These are phyloP conservation scores for Zalaria obscura DNA, from an alignment of 2,329 filamentous ascomycete genomes.

Conservation along the genomic window DNA sequence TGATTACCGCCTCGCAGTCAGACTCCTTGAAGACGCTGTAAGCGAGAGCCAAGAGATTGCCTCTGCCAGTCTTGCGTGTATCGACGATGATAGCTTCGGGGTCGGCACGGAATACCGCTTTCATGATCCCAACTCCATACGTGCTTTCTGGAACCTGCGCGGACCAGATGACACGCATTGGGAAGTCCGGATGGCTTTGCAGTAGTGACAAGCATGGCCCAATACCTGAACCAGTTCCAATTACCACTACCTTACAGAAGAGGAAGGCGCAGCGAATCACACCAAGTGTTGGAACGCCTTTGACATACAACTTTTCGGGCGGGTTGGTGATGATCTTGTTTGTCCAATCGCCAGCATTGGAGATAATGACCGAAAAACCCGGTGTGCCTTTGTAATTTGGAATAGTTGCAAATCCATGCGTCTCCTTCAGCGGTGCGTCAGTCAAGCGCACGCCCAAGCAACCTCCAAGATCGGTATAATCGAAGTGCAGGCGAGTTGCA, in stretches of 20 bases:
- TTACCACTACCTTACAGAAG: slow-evolving; percentile 50
- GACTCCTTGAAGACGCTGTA: slow-evolving; percentile 35
- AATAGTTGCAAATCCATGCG: slow-evolving; percentile 65
- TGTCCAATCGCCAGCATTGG: slow-evolving; percentile 66
- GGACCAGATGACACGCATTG: slow-evolving; percentile 54
- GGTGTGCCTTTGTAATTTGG: slow-evolving; percentile 36
- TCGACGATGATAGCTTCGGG: slow-evolving; percentile 53
- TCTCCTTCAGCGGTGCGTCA: slow-evolving; percentile 50
- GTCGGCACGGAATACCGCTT: slow-evolving; percentile 43
- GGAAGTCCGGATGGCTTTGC: slow-evolving; percentile 29
- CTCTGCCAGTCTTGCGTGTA: slow-evolving; percentile 43
- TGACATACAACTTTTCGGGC: slow-evolving; percentile 50
- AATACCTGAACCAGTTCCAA: slow-evolving; percentile 61
- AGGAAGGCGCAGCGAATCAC: slow-evolving; percentile 54
- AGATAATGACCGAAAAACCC: slow-evolving; percentile 56
- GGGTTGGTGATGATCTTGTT: slow-evolving; percentile 45
- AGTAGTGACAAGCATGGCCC: slow-evolving; percentile 53
- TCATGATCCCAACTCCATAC: slow-evolving; percentile 44
- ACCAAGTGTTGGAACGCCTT: slow-evolving; percentile 52
- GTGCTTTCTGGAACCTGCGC: slow-evolving; percentile 47
- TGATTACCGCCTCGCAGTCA: slow-evolving; percentile 52
- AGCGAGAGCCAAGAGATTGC: slow-evolving; percentile 44
- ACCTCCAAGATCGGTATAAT: slow-evolving; percentile 35
- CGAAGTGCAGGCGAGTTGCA: slow-evolving; percentile 57
- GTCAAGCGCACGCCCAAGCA: slow-evolving; percentile 40